Base-by-base conservation (phyloP, 257 asterid species). In the Solanum appendiculatum region DNA sequence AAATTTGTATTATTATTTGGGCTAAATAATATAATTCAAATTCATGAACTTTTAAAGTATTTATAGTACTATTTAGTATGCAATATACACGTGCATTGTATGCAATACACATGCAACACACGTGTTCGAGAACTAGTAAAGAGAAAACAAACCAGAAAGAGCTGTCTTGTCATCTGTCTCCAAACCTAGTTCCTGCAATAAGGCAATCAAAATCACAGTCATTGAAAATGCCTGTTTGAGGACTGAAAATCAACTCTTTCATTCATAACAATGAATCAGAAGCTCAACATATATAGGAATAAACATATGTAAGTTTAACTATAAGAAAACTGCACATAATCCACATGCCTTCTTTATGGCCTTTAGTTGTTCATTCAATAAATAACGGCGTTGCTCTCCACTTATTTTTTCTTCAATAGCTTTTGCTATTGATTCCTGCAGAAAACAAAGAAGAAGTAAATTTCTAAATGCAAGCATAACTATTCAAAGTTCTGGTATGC, bases 81-180 rank as follows among this genome's bases (percentile, higher is more conserved):
- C 54, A 46, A 46, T 46, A 46, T 6, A 46, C 54, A 0, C n/a
- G n/a, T n/a, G n/a, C n/a, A n/a, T n/a, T n/a, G 54, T 46, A 46
- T 46, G 54, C 54, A 46, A 46, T 46, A 46, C 20, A 46, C 54
- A 0, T 46, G 54, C 54, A 46, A 46, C 54, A 0, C 7, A 46
- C 1, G n/a, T 51, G n/a, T 51, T 18, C 60, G 3, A 54, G 23
- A 54, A 54, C n/a, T 54, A 54, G 63, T 54, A 7, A 54, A 54
- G 63, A 90, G 85, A 88, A 88, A 90, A 86, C 93, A 4, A 75
- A 97, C 98, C 96, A 86, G 99, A 93, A 72, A 97, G 98, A 87
- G 99, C 99, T 66, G 99, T 96, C 91, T 97, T 97, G 94, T 97
- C 99, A 91, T 97, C 99, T 51, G 99, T 91, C 92, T 97, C 99